phyloP scores from a whole-genome alignment of 495 filamentous ascomycete species.

The Opeltia flavorubescens region DNA sequence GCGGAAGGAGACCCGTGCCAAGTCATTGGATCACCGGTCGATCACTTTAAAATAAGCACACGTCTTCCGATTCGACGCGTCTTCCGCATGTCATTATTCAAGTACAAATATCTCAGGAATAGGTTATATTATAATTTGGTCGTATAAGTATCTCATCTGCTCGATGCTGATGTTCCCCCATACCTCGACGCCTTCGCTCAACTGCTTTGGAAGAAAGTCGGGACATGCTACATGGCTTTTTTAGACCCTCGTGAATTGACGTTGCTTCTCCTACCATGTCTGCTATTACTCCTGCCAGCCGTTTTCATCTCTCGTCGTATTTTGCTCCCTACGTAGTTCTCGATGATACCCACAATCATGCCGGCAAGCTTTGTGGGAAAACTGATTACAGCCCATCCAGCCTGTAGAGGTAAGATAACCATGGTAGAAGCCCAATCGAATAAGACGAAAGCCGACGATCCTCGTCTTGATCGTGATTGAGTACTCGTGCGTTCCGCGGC shows the following conservation, averaged over 20 bases:
- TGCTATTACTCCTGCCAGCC: constrained; percentile 3
- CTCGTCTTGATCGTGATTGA: constrained; percentile 8
- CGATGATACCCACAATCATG: constrained; percentile 6
- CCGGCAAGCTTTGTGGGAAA: constrained; percentile 9
- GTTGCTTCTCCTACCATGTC: constrained; percentile 1
- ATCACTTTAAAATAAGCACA: not conserved
- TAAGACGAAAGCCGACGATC: constrained; percentile 13
- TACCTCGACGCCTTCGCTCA: not conserved
- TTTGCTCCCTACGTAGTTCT: constrained; percentile 10
- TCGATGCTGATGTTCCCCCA: too few relatives aligned
- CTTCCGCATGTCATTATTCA: too few relatives aligned
- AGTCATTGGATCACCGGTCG: not conserved
- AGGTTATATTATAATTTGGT: too few relatives aligned
- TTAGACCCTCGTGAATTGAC: not conserved
- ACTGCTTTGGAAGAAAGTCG: too few relatives aligned
- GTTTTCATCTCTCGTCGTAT: constrained; percentile 15
- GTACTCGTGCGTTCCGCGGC: constrained; percentile 44
- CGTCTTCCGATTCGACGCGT: too few relatives aligned
- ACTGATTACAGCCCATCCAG: constrained; percentile 8
- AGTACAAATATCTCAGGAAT: too few relatives aligned
- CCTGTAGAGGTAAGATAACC: constrained; percentile 22
- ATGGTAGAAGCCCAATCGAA: constrained; percentile 15
- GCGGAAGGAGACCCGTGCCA: not conserved
- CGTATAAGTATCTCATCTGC: too few relatives aligned
- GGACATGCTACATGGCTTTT: not conserved